Conservation (phyloP, 2,329 filamentous ascomycete species). For the Lizonia empirigonia region DNA sequence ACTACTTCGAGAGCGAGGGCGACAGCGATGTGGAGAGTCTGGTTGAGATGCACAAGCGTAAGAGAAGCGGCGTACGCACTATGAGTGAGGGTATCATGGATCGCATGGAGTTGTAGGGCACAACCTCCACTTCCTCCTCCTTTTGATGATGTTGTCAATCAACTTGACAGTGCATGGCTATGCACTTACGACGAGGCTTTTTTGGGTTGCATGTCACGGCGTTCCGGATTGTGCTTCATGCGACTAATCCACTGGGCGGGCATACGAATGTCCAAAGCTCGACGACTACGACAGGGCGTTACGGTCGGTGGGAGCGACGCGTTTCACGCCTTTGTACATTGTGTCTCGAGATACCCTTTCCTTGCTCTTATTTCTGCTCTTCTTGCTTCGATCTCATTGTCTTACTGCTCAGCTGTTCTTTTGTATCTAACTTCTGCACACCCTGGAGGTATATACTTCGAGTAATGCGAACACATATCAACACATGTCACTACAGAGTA, state of each 20-base stretch:
- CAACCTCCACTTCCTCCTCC: neutral
- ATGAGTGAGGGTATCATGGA: constrained; percentile 61
- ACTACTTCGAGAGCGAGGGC: constrained; percentile 40
- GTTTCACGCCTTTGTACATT: constrained; percentile 16
- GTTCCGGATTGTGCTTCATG: constrained; percentile 1
- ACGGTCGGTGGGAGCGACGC: constrained; percentile 21
- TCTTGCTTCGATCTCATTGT: neutral
- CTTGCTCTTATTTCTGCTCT: neutral
- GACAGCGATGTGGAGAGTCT: constrained; percentile 45
- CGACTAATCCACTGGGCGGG: constrained; percentile 12
- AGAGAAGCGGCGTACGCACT: constrained; percentile 56
- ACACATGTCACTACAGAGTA: no score
- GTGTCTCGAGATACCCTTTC: constrained; percentile 20
- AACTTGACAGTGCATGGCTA: constrained; percentile 14
- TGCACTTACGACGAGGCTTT: constrained; percentile 7
- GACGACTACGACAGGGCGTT: constrained; percentile 22
- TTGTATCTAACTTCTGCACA: no score
- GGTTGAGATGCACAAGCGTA: constrained; percentile 37
- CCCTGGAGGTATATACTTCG: no score
- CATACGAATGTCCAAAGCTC: constrained; percentile 12
- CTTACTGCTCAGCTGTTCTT: no score
- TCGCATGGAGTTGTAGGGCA: constrained; percentile 56
- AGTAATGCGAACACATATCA: no score
- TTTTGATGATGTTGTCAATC: constrained; percentile 6
- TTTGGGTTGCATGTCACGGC: constrained; percentile 11